Evolutionary conservation across 139 green algal genomes (phyloP).

Genomic region (Chlamydomonas applanata): DNA sequence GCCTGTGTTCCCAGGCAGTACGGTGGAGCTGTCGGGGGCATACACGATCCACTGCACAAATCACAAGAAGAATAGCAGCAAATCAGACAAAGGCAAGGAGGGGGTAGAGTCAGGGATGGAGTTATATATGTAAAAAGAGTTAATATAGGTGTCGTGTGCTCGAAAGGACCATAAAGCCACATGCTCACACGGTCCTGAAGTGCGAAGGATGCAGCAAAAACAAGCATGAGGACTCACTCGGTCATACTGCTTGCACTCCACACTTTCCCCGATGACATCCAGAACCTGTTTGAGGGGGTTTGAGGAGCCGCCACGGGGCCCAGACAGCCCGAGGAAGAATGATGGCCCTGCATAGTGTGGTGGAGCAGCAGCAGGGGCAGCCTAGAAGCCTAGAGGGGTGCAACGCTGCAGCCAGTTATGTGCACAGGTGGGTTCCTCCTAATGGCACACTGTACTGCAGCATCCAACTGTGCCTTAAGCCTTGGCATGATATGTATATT

Average conservation of each 20-base stretch:
- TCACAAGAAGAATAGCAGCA: neutral
- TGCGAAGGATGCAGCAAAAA: neutral
- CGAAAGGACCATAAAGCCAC: neutral
- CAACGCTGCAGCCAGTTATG: too few species aligned
- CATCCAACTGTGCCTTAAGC: too few species aligned
- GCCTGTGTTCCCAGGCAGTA: too few species aligned
- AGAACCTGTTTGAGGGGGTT: constrained; percentile 75
- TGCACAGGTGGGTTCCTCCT: too few species aligned
- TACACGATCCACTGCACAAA: constrained; percentile 80
- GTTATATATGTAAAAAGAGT: too few species aligned
- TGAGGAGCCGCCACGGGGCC: constrained; percentile 35
- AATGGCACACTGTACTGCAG: too few species aligned
- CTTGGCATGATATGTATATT: too few species aligned
- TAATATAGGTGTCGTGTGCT: neutral
- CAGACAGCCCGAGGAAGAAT: constrained; percentile 77
- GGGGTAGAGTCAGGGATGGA: too few species aligned
- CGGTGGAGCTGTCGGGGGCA: constrained; percentile 43
- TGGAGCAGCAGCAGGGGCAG: too few species aligned
- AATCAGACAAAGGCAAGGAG: too few species aligned
- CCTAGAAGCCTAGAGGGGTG: too few species aligned
- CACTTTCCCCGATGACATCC: constrained; percentile 59
- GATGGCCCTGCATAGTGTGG: constrained; percentile 57
- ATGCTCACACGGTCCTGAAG: neutral
- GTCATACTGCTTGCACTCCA: constrained; percentile 61
- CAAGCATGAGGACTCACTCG: constrained; percentile 32